A percentile compares a stretch with the other conserved stretches of the same genome.
Conservation (phyloP, 1,139 yeast genomes). For the Yamadazyma kanchanaburiensis region DNA sequence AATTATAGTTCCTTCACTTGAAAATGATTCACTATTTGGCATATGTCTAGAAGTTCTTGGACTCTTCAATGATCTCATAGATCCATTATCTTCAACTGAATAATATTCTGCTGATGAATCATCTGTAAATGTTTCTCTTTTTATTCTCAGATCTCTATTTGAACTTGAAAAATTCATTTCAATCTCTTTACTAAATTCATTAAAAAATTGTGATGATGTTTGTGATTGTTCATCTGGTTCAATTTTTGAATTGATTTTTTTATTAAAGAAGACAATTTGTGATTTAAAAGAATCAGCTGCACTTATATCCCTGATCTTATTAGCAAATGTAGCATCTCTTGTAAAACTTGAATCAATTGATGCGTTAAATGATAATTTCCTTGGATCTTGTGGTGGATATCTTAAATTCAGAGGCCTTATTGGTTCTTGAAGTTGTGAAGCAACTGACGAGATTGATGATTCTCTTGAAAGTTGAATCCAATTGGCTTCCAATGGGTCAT, state of each 20-base stretch:
- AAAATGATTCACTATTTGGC: slow-evolving; percentile 17
- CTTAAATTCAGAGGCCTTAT: slow-evolving; percentile 1
- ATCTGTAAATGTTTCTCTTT: slow-evolving; percentile 1
- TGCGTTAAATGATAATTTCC: slow-evolving; percentile 4
- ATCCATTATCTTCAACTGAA: slow-evolving; percentile 26
- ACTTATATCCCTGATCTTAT: slow-evolving; percentile 11
- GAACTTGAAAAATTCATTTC: slow-evolving; percentile 17
- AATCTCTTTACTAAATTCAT: slow-evolving; percentile 29
- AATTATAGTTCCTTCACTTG: slow-evolving; percentile 35
- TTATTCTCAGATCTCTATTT: slow-evolving; percentile 1
- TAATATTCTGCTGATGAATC: slow-evolving; percentile 31
- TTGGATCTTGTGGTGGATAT: slow-evolving; percentile 3
- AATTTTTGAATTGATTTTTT: slow-evolving; percentile 8
- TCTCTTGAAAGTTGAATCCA: slow-evolving; percentile 27
- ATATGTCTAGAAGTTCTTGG: neutral
- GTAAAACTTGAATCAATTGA: slow-evolving; percentile 7
- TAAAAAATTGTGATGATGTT: slow-evolving; percentile 27
- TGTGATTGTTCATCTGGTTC: slow-evolving; percentile 23
- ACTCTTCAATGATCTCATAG: slow-evolving; percentile 1
- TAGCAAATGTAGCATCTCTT: slow-evolving; percentile 10
- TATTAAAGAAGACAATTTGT: slow-evolving; percentile 11
- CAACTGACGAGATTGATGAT: slow-evolving; percentile 9
- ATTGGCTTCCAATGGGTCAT: slow-evolving; percentile 31
- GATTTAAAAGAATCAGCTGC: slow-evolving; percentile 15
- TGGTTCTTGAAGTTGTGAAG: neutral